Evolutionary conservation across 1,139 yeast genomes (phyloP), one percentile per base, ranked within the genome.

Genomic region (Candida frijolesensis): DNA sequence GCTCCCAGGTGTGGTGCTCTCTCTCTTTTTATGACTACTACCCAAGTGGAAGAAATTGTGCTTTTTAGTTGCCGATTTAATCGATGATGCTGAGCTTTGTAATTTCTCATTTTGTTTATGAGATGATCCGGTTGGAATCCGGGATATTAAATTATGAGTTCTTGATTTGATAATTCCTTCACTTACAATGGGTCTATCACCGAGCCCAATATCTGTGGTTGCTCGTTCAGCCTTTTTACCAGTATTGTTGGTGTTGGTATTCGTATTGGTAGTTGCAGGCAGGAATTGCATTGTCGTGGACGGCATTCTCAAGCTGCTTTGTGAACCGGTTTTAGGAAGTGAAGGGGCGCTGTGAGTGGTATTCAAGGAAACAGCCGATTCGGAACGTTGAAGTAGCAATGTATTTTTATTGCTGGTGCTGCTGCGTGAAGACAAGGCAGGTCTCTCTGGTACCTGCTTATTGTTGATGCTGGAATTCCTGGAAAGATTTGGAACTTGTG

Each of bases 241-340:
- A 14, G 2, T 12, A 10, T 62, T 50, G 63, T 70, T 46, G 68
- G 67, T 54, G 65, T 54, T 47, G 63, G 65, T 47, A 25, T 16
- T 49, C 44, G 63, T 68, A 30, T 30, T 30, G 11, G 8, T 30
- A 30, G 3, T 30, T 12, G 14, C 34, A 30, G 32, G 12, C 42
- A 38, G 7, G 56, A 72, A 69, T 5, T 74, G 70, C 0, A 72
- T 62, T 25, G 70, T 58, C 2, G 66, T 61, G 19, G 63, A 54
- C 4, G 68, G 53, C 1, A 64, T 66, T 32, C 71, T 57, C 45
- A 69, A 60, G 47, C 69, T 63, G 25, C 60, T 60, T 48, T 61
- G 63, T 12, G 72, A 61, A 15, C 64, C 57, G 11, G 60, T 53
- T 50, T 66, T 60, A 44, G 68, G 71, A 40, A 60, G 46, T 12